phyloP scores from a whole-genome alignment of 1,139 yeast species.

The Geotrichum reessii region DNA sequence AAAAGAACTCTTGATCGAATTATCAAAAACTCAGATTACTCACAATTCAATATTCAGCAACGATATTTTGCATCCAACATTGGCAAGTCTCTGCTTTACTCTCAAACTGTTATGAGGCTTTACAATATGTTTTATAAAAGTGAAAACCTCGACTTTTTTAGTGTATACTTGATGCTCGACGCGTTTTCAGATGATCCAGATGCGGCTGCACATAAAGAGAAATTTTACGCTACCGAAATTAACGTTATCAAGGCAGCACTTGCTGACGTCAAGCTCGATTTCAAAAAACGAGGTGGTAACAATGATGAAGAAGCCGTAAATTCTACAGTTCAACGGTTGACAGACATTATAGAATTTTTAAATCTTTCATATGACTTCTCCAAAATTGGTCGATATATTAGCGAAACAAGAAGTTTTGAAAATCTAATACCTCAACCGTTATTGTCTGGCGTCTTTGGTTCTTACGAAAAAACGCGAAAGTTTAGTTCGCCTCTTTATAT shows the following conservation, averaged over 20 bases:
- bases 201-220: conserved; percentile 3
- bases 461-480: background rate
- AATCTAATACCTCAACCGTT: background rate
- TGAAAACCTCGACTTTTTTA: conserved; percentile 7
- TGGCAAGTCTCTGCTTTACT: conserved; percentile 9
- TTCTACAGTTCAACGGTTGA: background rate
- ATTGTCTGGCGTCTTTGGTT: conserved; percentile 3
- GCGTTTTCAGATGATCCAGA: conserved; percentile 3
- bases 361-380: background rate
- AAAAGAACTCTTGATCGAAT: background rate
- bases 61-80: conserved; percentile 13
- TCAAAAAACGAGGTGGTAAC: background rate
- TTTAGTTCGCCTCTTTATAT: conserved; percentile 1
- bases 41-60: background rate
- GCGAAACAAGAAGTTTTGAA: background rate
- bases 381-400: background rate
- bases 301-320: background rate
- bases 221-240: background rate
- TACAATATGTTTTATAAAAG: conserved; percentile 4
- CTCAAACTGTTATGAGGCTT: conserved; percentile 1
- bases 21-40: background rate
- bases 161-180: conserved; percentile 12
- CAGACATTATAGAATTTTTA: background rate
- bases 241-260: background rate
- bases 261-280: background rate